These are phyloP conservation scores for Sodiomyces alkalinus DNA, from an alignment of 2,329 filamentous ascomycete genomes.

Conservation along the genomic window DNA sequence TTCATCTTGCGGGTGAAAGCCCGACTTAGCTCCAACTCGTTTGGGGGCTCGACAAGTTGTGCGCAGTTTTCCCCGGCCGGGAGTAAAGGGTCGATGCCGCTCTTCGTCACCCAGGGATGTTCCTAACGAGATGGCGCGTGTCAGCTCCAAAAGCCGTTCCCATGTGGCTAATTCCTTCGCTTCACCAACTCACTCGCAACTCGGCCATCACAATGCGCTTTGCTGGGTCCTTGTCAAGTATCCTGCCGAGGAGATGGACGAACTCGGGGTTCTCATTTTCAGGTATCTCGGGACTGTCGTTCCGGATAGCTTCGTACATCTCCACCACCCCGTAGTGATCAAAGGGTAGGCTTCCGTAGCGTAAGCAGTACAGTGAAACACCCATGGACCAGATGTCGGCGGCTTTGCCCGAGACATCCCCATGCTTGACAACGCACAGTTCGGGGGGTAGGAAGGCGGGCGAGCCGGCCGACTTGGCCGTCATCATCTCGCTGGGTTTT, in stretches of 20 bases:
- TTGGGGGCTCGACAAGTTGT: constrained; percentile 66
- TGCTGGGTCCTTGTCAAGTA: constrained; percentile 74
- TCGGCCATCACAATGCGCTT: constrained; percentile 74
- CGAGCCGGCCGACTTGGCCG: constrained; percentile 83
- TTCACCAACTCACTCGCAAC: constrained; percentile 52
- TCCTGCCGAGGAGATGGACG: constrained; percentile 52
- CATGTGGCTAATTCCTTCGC: no score
- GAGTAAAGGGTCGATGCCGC: constrained; percentile 63
- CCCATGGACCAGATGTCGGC: constrained; percentile 99
- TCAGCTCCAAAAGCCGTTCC: constrained; percentile 2
- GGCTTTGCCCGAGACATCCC: constrained; percentile 73
- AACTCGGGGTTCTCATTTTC: constrained; percentile 52
- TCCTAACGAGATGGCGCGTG: constrained; percentile 50
- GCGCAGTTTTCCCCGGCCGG: constrained; percentile 76
- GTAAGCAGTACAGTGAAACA: constrained; percentile 81
- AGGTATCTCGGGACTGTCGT: constrained; percentile 47
- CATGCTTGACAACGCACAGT: constrained; percentile 73
- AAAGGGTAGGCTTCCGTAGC: constrained; percentile 81
- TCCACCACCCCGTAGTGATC: constrained; percentile 66
- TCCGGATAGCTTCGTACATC: constrained; percentile 77
- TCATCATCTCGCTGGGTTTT: constrained; percentile 65
- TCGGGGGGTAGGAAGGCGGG: constrained; percentile 92
- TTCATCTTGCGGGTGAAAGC: constrained; percentile 86
- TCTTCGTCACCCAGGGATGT: constrained; percentile 84
- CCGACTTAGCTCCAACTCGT: constrained; percentile 75